Conservation (phyloP, 1,284 basidiomycete species). For the Schizophyllum commune region DNA sequence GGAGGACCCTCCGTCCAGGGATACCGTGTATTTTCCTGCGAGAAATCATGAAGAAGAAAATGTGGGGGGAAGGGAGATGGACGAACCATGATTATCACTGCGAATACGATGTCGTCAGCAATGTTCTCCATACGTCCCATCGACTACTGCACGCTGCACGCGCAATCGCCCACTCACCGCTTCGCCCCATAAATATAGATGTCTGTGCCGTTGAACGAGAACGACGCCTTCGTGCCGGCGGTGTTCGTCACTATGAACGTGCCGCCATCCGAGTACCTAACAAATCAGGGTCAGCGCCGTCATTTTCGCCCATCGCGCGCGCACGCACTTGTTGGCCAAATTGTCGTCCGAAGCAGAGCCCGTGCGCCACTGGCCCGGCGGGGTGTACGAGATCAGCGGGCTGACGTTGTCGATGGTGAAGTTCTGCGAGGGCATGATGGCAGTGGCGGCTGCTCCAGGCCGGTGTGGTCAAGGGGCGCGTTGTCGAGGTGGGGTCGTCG, state of each 20-base stretch:
- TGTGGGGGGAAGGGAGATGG: not conserved
- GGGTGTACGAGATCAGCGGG: conserved; percentile 12
- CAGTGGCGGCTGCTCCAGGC: no score
- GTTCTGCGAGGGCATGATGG: conserved; percentile 24
- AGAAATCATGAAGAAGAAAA: conserved; percentile 1
- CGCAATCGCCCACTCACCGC: conserved; percentile 6
- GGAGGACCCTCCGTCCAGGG: conserved; percentile 19
- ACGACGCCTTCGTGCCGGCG: conserved; percentile 15
- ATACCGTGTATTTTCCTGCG: conserved; percentile 17
- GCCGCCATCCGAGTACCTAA: conserved; percentile 11
- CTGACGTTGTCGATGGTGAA: conserved; percentile 13
- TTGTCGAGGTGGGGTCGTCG: no score
- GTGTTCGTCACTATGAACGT: conserved; percentile 15
- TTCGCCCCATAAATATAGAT: conserved; percentile 28
- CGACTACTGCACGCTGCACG: no score
- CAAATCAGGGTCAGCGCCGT: not conserved
- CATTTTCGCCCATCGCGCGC: no score
- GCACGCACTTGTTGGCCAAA: not conserved
- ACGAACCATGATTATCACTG: conserved; percentile 21
- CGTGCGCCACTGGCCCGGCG: conserved; percentile 7
- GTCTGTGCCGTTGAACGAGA: conserved; percentile 29
- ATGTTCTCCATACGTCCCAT: no score
- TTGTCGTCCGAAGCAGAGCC: conserved; percentile 2
- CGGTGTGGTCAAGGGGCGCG: no score
- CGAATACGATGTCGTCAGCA: no score